phyloP scores from a whole-genome alignment of 371 early-diverging fungal species.

The Mortierella sp. region DNA sequence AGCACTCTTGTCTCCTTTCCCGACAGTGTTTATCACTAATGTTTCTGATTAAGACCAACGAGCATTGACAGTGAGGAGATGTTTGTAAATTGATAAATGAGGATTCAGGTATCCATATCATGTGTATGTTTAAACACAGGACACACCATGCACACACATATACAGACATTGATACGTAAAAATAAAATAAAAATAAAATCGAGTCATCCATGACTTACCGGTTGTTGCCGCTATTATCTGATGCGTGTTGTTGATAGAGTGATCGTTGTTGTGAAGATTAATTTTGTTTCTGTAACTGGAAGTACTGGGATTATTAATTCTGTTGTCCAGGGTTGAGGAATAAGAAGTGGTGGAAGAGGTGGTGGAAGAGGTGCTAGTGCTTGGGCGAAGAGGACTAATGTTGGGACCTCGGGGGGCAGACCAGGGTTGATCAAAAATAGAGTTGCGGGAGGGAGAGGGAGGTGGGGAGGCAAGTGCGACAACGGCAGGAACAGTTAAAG shows the following conservation, averaged over 20 bases:
- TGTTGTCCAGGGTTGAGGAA: background rate
- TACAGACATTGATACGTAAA: background rate
- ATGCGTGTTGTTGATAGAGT: background rate
- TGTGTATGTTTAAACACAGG: too few species aligned
- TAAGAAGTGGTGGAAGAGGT: background rate
- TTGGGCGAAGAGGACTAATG: conserved; percentile 35
- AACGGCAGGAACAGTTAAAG: conserved; percentile 6
- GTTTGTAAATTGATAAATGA: too few species aligned
- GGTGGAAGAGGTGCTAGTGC: background rate
- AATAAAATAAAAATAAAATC: background rate
- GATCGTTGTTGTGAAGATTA: background rate
- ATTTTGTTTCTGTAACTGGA: background rate
- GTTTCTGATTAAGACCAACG: background rate
- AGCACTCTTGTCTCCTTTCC: too few species aligned
- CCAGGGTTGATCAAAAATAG: conserved; percentile 56
- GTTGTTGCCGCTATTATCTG: background rate
- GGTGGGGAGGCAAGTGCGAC: conserved; percentile 49
- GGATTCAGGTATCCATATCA: too few species aligned
- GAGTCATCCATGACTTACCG: conserved; percentile 6
- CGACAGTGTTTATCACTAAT: background rate
- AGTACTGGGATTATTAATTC: background rate
- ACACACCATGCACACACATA: too few species aligned
- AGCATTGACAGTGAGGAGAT: background rate
- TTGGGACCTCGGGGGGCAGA: conserved; percentile 36
- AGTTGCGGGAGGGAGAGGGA: conserved; percentile 52